Evolutionary conservation across 1,139 yeast species (phyloP), one percentile per base, ranked within the genome.

Genomic region (Taphrina confusa): DNA sequence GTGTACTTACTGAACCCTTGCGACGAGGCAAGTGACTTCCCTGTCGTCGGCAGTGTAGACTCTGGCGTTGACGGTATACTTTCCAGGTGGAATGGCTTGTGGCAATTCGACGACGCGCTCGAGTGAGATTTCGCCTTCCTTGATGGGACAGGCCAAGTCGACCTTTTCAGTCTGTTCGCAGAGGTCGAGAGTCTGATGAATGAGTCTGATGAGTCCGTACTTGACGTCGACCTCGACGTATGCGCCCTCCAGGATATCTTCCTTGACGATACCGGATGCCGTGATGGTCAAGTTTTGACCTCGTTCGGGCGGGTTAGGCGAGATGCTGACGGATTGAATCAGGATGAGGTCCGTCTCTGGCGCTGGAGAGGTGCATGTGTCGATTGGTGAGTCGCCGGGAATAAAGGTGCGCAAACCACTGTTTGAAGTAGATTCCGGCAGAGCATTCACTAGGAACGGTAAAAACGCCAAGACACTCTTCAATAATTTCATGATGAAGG

Each of bases 221-320:
- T 88, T 81, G 34, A 94, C 97, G 66, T 89, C 95, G 39, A 92
- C 90, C 65, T 89, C 96, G 57, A 92, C 95, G 70, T 90, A 92
- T 0, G 97, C 88, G 37, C 98, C 98, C 39, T 82, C 92, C 44
- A 74, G 81, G 49, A 94, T 76, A 18, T 77, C 78, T 61, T 79
- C 72, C 40, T 76, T 68, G 63, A 91, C 74, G 51, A 71, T 71
- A 1, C 96, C 98, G 16, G 76, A 72, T 2, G 96, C 98, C 27
- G 78, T 72, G 64, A 94, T 82, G 14, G 95, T 86, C 70, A 92
- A 77, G 69, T 88, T 86, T 47, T 77, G 75, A 20, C 97, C 97
- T 68, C 89, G 82, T 50, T 71, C 77, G 1, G 98, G 98, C 6
- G 97, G 97, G 70, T 88, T 88, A 57, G 98, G 98, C 39, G 76